Evolutionary conservation across 139 green algal species (phyloP).

Genomic region (Coelastrella sp.): DNA sequence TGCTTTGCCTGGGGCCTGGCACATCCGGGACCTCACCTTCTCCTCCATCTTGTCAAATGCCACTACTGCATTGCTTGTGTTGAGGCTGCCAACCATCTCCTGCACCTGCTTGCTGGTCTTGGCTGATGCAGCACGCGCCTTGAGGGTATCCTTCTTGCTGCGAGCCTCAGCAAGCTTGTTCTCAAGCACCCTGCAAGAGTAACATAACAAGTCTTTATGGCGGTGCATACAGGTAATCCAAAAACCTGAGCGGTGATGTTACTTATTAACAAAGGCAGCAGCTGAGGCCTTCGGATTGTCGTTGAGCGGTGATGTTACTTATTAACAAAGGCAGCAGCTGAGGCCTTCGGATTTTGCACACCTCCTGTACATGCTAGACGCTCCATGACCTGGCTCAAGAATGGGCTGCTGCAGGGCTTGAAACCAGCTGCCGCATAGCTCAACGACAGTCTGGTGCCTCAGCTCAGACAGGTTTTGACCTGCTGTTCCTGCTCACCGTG

Average conservation of each 20-base stretch:
- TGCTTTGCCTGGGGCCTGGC: not conserved
- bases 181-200: constrained; percentile 76
- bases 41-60: constrained; percentile 99
- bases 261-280: no score
- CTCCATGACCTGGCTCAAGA: no score
- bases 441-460: not conserved
- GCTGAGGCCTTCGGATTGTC: no score
- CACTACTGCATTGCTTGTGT: constrained; percentile 88
- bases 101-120: constrained; percentile 76
- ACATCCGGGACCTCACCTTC: constrained; percentile 79
- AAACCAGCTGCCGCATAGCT: no score
- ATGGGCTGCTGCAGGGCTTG: no score
- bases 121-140: constrained; percentile 94
- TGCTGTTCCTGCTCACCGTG: constrained; percentile 49
- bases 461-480: not conserved
- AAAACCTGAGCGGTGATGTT: no score
- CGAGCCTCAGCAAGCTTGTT: constrained; percentile 93
- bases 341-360: no score
- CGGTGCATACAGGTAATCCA: no score
- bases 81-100: constrained; percentile 78
- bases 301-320: no score
- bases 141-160: constrained; percentile 99
- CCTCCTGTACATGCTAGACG: no score
- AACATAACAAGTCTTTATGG: not conserved
- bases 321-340: not conserved